phyloP scores from a whole-genome alignment of 129 eudicot genomes.

The Flaveria bidentis region DNA sequence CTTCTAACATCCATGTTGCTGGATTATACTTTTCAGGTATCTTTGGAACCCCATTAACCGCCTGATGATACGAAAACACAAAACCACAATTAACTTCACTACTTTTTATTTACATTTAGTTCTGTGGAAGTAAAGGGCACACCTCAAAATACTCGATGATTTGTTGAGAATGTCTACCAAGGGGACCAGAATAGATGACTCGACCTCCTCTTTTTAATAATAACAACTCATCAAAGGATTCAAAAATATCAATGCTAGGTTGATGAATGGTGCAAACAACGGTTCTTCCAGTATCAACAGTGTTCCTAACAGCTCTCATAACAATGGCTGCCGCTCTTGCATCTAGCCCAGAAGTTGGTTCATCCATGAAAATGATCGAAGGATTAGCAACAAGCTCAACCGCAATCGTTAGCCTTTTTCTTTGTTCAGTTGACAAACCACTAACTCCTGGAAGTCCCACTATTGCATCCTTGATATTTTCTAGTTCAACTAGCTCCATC shows the following conservation, averaged over 20 bases:
- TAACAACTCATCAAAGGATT: slow-evolving; percentile 86
- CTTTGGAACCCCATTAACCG: slow-evolving; percentile 50
- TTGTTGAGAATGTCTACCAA: slow-evolving; percentile 68
- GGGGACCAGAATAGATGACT: slow-evolving; percentile 78
- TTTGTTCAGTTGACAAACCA: slow-evolving; percentile 79
- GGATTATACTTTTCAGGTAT: slow-evolving; percentile 59
- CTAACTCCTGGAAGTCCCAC: slow-evolving; percentile 84
- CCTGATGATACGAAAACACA: slow-evolving; percentile 29
- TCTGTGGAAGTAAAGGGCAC: background rate
- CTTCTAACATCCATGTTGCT: slow-evolving; percentile 80
- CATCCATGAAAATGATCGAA: slow-evolving; percentile 90
- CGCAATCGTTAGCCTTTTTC: slow-evolving; percentile 83
- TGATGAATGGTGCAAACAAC: slow-evolving; percentile 95
- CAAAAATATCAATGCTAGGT: slow-evolving; percentile 92
- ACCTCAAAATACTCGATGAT: slow-evolving; percentile 78
- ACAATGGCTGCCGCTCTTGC: slow-evolving; percentile 97
- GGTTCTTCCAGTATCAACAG: slow-evolving; percentile 91
- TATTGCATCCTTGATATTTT: slow-evolving; percentile 57
- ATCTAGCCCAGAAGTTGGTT: slow-evolving; percentile 94
- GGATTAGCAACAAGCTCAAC: slow-evolving; percentile 97
- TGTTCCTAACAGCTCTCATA: slow-evolving; percentile 91
- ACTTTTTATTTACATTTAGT: background rate
- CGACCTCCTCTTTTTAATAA: slow-evolving; percentile 90
- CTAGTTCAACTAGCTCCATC: slow-evolving; percentile 73
- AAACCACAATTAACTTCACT: background rate